A percentile compares a stretch with the other conserved stretches of the same genome.
Conservation (phyloP, 352 stramenopile genomes). For the Thalassiosira delicatula region DNA sequence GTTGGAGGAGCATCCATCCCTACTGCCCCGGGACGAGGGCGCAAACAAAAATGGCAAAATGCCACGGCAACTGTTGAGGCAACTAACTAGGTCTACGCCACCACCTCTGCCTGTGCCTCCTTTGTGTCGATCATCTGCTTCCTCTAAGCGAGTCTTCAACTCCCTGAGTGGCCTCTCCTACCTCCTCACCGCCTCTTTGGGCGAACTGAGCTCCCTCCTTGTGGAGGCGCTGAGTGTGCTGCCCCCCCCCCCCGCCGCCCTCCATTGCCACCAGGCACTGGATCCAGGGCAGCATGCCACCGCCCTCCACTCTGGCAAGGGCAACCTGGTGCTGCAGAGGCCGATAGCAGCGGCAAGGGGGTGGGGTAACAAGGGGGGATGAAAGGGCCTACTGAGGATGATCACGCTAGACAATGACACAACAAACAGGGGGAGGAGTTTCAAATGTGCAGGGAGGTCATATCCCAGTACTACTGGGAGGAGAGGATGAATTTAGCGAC, state of each 20-base stretch:
- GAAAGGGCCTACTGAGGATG: conserved; percentile 73
- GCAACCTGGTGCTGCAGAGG: conserved; percentile 48
- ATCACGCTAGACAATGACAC: conserved; percentile 55
- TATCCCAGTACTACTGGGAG: not conserved
- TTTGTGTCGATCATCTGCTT: too few relatives aligned
- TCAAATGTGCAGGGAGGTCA: not conserved
- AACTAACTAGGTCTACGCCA: too few relatives aligned
- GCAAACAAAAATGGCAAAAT: conserved; percentile 33
- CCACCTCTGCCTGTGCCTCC: too few relatives aligned
- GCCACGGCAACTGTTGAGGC: not conserved
- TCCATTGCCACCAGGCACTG: conserved; percentile 82
- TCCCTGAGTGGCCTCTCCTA: conserved; percentile 73
- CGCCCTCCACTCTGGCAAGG: conserved; percentile 57
- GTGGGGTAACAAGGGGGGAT: conserved; percentile 76
- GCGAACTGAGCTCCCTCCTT: conserved; percentile 57
- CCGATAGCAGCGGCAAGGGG: conserved; percentile 72
- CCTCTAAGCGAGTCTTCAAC: too few relatives aligned
- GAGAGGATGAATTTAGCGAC: conserved; percentile 4
- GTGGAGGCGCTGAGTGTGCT: conserved; percentile 65
- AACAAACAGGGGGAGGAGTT: not conserved
- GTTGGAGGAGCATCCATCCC: conserved; percentile 69
- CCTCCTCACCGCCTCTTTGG: conserved; percentile 71
- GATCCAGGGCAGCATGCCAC: conserved; percentile 75
- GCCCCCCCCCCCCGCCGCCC: conserved; percentile 64
- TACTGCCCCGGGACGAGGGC: too few relatives aligned